Evolutionary conservation across 129 eudicot species (phyloP).

Genomic region (Ambrosia artemisiifolia): DNA sequence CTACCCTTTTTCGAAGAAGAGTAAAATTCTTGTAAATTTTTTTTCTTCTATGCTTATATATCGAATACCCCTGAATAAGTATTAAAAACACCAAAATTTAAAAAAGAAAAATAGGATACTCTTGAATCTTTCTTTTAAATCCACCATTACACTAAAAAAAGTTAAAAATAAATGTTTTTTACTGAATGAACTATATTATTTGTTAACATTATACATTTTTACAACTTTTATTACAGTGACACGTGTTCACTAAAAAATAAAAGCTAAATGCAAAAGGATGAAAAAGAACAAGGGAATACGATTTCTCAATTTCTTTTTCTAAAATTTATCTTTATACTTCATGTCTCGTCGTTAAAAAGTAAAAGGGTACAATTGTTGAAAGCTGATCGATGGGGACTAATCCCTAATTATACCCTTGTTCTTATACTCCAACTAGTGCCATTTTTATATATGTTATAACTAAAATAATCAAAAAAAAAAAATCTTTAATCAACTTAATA

Average conservation of each 20-base stretch:
- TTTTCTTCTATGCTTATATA: no score
- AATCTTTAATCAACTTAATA: no score
- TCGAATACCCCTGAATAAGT: no score
- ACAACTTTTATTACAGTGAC: background rate
- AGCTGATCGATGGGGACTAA: conserved; percentile 19
- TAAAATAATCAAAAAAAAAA: no score
- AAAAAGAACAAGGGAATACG: conserved; percentile 9
- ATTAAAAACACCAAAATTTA: no score
- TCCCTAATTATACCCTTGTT: conserved; percentile 12
- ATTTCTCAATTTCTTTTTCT: conserved; percentile 22
- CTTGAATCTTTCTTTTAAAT: no score
- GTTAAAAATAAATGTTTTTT: background rate
- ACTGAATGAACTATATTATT: background rate
- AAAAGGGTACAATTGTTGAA: conserved; percentile 8
- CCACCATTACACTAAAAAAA: no score
- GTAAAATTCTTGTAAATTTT: no score
- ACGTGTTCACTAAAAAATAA: background rate
- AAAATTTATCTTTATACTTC: conserved; percentile 23
- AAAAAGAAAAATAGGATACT: no score
- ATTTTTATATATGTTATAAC: background rate
- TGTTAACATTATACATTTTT: background rate
- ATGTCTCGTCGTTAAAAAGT: conserved; percentile 24
- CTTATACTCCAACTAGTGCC: background rate
- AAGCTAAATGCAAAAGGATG: background rate
- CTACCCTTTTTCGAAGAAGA: no score